Base-by-base conservation (phyloP, 306 rosid genomes). In the Vigna reflexopilosa region DNA sequence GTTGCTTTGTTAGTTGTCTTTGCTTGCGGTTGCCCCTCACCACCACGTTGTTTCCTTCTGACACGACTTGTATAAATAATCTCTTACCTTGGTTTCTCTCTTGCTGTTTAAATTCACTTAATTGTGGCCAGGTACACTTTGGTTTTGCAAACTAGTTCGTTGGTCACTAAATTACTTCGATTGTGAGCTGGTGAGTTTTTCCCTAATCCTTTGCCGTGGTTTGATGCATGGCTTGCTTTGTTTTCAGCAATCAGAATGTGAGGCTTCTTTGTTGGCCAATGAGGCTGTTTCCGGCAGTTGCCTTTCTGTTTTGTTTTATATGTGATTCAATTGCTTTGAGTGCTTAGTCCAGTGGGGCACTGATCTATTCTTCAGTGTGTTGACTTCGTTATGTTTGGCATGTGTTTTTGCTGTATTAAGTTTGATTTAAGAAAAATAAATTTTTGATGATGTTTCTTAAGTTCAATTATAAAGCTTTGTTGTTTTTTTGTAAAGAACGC, bases 111-210 rank as follows among this genome's bases (percentile, higher is more conserved):
- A 75, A 62, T 42, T 70, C 42, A 32, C 72, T 79, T 81, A 67
- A 82, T 76, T 76, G 68, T 70, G 83, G 81, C 51, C 92, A 88
- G 95, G 83, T 72, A 85, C 87, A 73, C 83, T 65, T 75, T 88
- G 85, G 80, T 84, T 80, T 73, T 68, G 75, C 77, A 76, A 63
- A 55, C 85, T 82, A 54, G 73, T 77, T 81, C 50, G 40, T 81
- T 65, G 82, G 91, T 86, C 85, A 86, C 77, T 34, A 5, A 4
- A 75, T 79, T 74, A 82, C 79, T 80, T 78, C 49, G 68, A 80
- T 75, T 88, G 16, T 56, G 69, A 77, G 24, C 78, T 80, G 93
- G 97, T 94, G 80, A 88, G 96, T 87, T 58, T 80, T 80, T 78
- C 76, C 17, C 40, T 67, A 78, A 26, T 72, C 69, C 48, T 74